Percentiles rank a stretch among this genome's conserved stretches.
These are phyloP conservation scores for Yamadazyma triangularis DNA, from an alignment of 1,139 yeast species.

Conservation along the genomic window DNA sequence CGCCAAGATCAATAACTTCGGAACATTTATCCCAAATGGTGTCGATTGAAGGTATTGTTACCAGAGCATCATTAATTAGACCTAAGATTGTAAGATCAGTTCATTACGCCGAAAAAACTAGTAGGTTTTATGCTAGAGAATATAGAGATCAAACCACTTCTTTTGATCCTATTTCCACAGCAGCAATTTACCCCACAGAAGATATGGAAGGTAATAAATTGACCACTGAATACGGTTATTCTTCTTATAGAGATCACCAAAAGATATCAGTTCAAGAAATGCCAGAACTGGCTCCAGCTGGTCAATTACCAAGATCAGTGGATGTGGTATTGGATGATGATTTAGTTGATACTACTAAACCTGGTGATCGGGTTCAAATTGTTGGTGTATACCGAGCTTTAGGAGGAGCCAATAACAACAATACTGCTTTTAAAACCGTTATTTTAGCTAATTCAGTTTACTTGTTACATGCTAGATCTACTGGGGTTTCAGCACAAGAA, in stretches of 20 bases:
- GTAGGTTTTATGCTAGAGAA: constrained; percentile 83
- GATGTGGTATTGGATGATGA: constrained; percentile 93
- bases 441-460: constrained; percentile 86
- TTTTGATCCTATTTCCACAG: constrained; percentile 76
- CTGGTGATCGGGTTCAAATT: constrained; percentile 93
- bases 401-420: constrained; percentile 70
- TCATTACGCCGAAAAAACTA: constrained; percentile 85
- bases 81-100: constrained; percentile 92
- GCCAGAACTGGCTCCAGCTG: constrained; percentile 99
- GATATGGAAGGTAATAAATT: constrained; percentile 88
- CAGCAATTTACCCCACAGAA: constrained; percentile 90
- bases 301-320: constrained; percentile 90
- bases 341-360: constrained; percentile 85
- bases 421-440: constrained; percentile 73
- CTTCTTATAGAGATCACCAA: constrained; percentile 93
- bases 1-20: constrained; percentile 85
- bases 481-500: constrained; percentile 78
- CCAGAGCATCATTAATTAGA: constrained; percentile 87
- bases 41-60: constrained; percentile 92
- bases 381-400: constrained; percentile 93
- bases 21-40: constrained; percentile 74
- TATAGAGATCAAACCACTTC: constrained; percentile 92
- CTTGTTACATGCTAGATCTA: constrained; percentile 80
- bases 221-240: constrained; percentile 88
- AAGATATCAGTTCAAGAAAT: constrained; percentile 91